Evolutionary conservation across 2,329 filamentous ascomycete species (phyloP), one percentile per base, ranked within the genome.

Genomic region (Didymosphaeria variabile): DNA sequence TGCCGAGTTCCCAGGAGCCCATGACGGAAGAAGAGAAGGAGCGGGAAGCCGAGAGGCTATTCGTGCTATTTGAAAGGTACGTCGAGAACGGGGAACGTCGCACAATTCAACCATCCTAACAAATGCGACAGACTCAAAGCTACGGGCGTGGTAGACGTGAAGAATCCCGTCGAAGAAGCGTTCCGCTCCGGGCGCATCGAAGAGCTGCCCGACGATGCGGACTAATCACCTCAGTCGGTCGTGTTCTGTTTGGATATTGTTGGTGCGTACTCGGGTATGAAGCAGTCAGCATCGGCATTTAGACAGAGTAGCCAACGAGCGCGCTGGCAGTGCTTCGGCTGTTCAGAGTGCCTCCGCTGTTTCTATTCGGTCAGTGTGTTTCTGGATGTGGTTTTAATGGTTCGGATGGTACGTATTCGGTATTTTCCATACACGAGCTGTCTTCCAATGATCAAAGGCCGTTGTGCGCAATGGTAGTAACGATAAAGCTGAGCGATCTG

Each of bases 11-110:
- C 4, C 77, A 82, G 12, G 87, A 88, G 1, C 87, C 91, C 52
- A 97, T 98, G 94, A 95, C 91, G 0, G 83, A 91, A 50, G 93
- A 94, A 66, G 94, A 98, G 80, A 97, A 94, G 77, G 92, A 97
- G 77, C 85, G 91, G 60, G 95, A 99, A 74, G 94, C 94, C 0
- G 94, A 97, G 78, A 87, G 88, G 59, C 79, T 97, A 0, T 97
- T 96, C 80, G 93, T 97, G 13, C 81, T 97, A 3, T 97, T 97
- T 79, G 93, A 97, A 79, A 86, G 91, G 90, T 91, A 80, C 55
- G 68, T 71, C 17, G 4, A 38, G 5, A 23, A 21, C 26, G 15
- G 1, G 4, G 7, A 13, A 12, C 29, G 6, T 21, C 21, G 42
- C 15, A n/a, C 17, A 15, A n/a, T 12, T 13, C 15, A 9, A 8